Percentiles rank a stretch among this genome's conserved stretches.
Conservation (phyloP, 495 filamentous ascomycete species). For the Apodospora peruviana region DNA sequence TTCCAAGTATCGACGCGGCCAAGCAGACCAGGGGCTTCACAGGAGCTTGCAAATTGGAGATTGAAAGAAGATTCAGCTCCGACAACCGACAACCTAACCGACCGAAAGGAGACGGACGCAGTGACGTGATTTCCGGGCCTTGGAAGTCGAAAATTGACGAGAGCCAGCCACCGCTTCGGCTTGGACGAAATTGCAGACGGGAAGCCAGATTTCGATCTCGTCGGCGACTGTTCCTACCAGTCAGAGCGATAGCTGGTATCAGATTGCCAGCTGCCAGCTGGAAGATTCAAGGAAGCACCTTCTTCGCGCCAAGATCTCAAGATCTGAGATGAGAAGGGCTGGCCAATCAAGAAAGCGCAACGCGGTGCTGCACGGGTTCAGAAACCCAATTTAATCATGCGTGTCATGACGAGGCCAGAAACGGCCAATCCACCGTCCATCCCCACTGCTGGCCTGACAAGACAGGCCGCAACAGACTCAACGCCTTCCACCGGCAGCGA, state of each 20-base stretch:
- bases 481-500: background rate
- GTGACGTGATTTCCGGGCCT: background rate
- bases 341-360: constrained; percentile 26
- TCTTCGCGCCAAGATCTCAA: constrained; percentile 15
- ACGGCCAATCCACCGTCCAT: constrained; percentile 18
- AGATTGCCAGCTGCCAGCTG: no score
- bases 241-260: no score
- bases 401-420: constrained; percentile 24
- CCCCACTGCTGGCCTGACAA: constrained; percentile 7
- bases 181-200: no score
- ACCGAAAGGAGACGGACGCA: background rate
- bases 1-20: background rate
- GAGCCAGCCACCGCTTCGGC: background rate
- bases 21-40: background rate
- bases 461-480: constrained; percentile 15
- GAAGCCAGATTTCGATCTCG: no score
- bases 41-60: background rate
- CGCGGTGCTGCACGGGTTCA: constrained; percentile 28
- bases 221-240: constrained; percentile 8
- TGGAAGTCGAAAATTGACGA: background rate
- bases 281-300: constrained; percentile 5
- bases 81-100: background rate
- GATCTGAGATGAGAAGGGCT: constrained; percentile 5
- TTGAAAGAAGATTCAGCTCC: background rate
- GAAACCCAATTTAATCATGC: constrained; percentile 27